A percentile compares a stretch with the other conserved stretches of the same genome.
Evolutionary conservation across 768 basidiomycete genomes (phyloP).

Genomic region (Postia placenta): DNA sequence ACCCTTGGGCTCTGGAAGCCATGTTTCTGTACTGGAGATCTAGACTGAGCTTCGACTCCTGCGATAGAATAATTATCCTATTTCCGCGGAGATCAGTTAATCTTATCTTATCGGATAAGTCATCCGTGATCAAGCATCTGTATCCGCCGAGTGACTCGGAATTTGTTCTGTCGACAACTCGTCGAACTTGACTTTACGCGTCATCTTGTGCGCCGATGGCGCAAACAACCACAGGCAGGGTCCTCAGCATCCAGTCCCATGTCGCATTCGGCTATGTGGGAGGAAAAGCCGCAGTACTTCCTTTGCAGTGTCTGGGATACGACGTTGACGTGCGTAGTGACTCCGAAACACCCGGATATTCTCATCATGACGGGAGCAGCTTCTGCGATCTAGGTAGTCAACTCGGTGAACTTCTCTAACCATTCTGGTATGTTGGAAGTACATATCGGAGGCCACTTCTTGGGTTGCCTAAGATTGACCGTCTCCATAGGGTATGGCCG

Average conservation of each 20-base stretch:
- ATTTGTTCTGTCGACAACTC: too few species aligned
- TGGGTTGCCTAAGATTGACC: neutral
- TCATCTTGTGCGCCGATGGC: neutral
- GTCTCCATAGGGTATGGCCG: slow-evolving; percentile 68
- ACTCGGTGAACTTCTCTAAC: slow-evolving; percentile 93
- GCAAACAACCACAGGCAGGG: slow-evolving; percentile 34
- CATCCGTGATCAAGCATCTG: neutral
- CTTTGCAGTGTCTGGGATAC: slow-evolving; percentile 82
- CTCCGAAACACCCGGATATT: neutral
- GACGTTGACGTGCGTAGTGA: slow-evolving; percentile 78
- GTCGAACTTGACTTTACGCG: too few species aligned
- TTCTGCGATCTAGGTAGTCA: slow-evolving; percentile 52
- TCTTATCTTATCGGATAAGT: neutral
- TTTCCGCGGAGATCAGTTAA: too few species aligned
- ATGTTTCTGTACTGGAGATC: too few species aligned
- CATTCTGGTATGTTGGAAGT: slow-evolving; percentile 61
- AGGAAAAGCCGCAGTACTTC: slow-evolving; percentile 72
- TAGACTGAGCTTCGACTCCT: too few species aligned
- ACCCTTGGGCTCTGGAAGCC: too few species aligned
- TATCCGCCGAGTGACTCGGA: neutral
- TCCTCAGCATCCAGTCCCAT: slow-evolving; percentile 90
- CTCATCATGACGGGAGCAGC: slow-evolving; percentile 1
- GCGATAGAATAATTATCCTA: neutral
- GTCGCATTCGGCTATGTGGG: slow-evolving; percentile 94
- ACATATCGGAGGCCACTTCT: neutral